phyloP scores from a whole-genome alignment of 495 filamentous ascomycete species.

The Pseudevernia furfuracea region DNA sequence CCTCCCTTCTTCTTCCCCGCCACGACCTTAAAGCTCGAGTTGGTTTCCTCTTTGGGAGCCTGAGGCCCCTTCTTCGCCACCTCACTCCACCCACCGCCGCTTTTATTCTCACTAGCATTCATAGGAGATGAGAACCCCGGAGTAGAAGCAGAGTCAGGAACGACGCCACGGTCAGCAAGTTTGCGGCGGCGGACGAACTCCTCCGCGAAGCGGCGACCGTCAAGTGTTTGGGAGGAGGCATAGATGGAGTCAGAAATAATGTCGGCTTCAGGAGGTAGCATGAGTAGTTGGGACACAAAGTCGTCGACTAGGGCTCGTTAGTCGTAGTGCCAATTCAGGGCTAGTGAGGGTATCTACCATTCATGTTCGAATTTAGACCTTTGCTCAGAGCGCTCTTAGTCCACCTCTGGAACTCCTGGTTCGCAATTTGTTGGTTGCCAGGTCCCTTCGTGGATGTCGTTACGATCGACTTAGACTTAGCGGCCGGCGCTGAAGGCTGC shows the following conservation, averaged over 20 bases:
- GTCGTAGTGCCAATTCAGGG: slow-evolving; percentile 2
- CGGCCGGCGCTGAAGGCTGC: slow-evolving; percentile 34
- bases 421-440: slow-evolving; percentile 49
- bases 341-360: slow-evolving; percentile 37
- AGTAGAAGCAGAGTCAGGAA: slow-evolving; percentile 45
- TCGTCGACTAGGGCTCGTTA: slow-evolving; percentile 58
- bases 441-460: slow-evolving; percentile 30
- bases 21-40: slow-evolving; percentile 77
- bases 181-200: slow-evolving; percentile 90
- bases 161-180: slow-evolving; percentile 80
- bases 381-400: slow-evolving; percentile 62
- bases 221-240: slow-evolving; percentile 71
- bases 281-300: slow-evolving; percentile 65
- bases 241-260: slow-evolving; percentile 89
- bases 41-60: slow-evolving; percentile 46
- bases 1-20: slow-evolving; percentile 81
- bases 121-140: slow-evolving; percentile 37
- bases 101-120: slow-evolving; percentile 36
- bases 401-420: slow-evolving; percentile 93
- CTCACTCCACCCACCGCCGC: slow-evolving; percentile 81
- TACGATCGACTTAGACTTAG: slow-evolving; percentile 39
- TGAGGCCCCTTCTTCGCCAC: slow-evolving; percentile 83
- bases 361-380: slow-evolving; percentile 53
- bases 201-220: slow-evolving; percentile 85
- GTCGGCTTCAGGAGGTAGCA: slow-evolving; percentile 64